phyloP scores from a whole-genome alignment of 371 early-diverging fungal genomes.

The Rhizomucor pusillus region DNA sequence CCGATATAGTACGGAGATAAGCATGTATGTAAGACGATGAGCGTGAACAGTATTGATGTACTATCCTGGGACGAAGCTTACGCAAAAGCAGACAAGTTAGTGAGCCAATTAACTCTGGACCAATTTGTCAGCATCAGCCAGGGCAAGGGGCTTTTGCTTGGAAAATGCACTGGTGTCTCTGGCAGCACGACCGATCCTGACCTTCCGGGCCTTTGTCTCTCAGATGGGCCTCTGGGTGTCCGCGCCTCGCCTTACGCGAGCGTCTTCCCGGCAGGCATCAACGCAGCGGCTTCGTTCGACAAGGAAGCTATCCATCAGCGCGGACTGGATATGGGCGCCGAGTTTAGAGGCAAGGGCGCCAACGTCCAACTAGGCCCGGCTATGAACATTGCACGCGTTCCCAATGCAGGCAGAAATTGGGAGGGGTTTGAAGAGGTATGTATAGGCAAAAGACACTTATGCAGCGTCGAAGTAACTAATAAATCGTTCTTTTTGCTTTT shows the following conservation, averaged over 20 bases:
- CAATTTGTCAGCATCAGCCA: constrained; percentile 28
- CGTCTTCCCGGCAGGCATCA: constrained; percentile 42
- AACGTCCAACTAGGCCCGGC: constrained; percentile 31
- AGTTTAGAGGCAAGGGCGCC: constrained; percentile 46
- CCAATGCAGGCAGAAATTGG: constrained; percentile 49
- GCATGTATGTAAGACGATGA: too few relatives aligned
- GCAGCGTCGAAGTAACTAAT: too few relatives aligned
- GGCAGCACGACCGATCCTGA: constrained; percentile 8
- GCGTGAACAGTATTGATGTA: neutral
- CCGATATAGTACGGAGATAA: too few relatives aligned
- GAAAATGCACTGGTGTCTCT: constrained; percentile 41
- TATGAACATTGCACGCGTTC: constrained; percentile 30
- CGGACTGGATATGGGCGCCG: constrained; percentile 41
- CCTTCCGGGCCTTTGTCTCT: constrained; percentile 48
- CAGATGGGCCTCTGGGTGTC: constrained; percentile 51
- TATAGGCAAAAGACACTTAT: too few relatives aligned
- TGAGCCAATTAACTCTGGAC: constrained; percentile 17
- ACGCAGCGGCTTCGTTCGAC: constrained; percentile 50
- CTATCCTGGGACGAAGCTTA: constrained; percentile 24
- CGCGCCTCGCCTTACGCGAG: constrained; percentile 37
- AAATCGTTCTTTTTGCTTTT: constrained; percentile 6
- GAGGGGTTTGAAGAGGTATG: constrained; percentile 45
- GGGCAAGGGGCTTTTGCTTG: constrained; percentile 24
- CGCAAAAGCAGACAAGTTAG: constrained; percentile 14
- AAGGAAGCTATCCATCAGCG: constrained; percentile 30